Evolutionary conservation across 2,329 filamentous ascomycete genomes (phyloP).

Genomic region (Curvularia sp.): DNA sequence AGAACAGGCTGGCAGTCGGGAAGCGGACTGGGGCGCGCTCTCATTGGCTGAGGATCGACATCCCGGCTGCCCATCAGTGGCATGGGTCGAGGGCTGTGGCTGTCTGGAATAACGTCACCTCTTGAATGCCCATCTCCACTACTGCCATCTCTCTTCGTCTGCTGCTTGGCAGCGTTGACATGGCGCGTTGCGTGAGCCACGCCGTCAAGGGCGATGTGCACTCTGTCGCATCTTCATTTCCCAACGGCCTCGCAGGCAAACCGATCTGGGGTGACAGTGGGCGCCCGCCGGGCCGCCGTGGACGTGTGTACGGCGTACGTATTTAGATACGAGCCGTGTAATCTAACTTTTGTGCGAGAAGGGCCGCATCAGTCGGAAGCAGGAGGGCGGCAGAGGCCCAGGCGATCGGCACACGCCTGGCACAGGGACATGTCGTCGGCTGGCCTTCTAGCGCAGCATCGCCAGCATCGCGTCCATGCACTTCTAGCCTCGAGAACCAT

Average conservation of each 20-base stretch:
- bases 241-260: slow-evolving; percentile 2
- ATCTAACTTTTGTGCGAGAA: slow-evolving; percentile 17
- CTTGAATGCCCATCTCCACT: not conserved
- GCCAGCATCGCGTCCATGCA: slow-evolving; percentile 1
- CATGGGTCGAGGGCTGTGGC: slow-evolving; percentile 25
- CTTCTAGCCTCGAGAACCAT: slow-evolving; percentile 7
- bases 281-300: not conserved
- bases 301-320: not conserved
- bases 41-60: slow-evolving; percentile 1
- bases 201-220: slow-evolving; percentile 4
- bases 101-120: slow-evolving; percentile 39
- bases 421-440: slow-evolving; percentile 30
- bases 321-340: not conserved
- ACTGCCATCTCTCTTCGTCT: not conserved
- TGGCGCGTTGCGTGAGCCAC: not conserved
- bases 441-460: slow-evolving; percentile 9
- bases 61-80: slow-evolving; percentile 9
- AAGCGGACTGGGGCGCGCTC: not conserved
- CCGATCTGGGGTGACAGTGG: too few species aligned
- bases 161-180: not conserved
- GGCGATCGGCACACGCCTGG: slow-evolving; percentile 31
- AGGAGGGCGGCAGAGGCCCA: not conserved
- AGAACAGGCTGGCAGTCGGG: not conserved
- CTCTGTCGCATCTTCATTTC: slow-evolving; percentile 19
- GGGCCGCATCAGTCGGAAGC: slow-evolving; percentile 14